phyloP scores from a whole-genome alignment of 495 filamentous ascomycete species.

The Aspergillus taichungensis region DNA sequence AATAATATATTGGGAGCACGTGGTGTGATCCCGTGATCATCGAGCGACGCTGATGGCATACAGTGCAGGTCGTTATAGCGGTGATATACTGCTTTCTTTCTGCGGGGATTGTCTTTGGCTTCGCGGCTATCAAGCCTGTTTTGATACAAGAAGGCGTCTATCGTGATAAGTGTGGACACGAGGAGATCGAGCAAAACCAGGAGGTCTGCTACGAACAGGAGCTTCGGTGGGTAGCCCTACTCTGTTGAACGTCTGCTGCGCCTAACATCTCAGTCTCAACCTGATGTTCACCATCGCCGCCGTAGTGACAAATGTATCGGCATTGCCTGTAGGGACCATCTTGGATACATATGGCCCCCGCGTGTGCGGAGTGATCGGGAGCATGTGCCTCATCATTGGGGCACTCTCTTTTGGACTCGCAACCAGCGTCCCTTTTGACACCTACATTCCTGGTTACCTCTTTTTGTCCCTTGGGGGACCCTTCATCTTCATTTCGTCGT shows the following conservation, averaged over 20 bases:
- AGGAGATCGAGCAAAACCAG: constrained; percentile 51
- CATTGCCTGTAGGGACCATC: constrained; percentile 77
- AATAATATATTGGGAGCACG: no score
- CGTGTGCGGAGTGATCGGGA: constrained; percentile 65
- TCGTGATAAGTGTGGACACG: constrained; percentile 47
- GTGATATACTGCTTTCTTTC: constrained; percentile 77
- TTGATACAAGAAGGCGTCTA: constrained; percentile 72
- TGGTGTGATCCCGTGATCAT: no score
- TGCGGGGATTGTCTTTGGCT: constrained; percentile 69
- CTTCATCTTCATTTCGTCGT: constrained; percentile 83
- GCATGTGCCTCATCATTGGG: constrained; percentile 59
- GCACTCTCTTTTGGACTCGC: constrained; percentile 65
- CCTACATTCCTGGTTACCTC: constrained; percentile 69
- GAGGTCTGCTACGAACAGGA: constrained; percentile 68
- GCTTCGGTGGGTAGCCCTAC: constrained; percentile 43
- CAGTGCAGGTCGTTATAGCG: constrained; percentile 41
- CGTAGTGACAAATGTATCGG: constrained; percentile 73
- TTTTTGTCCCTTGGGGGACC: constrained; percentile 79
- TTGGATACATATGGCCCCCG: constrained; percentile 77
- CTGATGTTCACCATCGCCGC: constrained; percentile 93
- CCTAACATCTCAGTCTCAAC: constrained; percentile 48
- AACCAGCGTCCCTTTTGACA: constrained; percentile 52
- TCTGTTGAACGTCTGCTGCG: background rate
- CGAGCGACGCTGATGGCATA: background rate
- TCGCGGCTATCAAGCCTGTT: constrained; percentile 76